Evolutionary conservation across 75 land plant species (phyloP).

Genomic region (Cupressus sempervirens): DNA sequence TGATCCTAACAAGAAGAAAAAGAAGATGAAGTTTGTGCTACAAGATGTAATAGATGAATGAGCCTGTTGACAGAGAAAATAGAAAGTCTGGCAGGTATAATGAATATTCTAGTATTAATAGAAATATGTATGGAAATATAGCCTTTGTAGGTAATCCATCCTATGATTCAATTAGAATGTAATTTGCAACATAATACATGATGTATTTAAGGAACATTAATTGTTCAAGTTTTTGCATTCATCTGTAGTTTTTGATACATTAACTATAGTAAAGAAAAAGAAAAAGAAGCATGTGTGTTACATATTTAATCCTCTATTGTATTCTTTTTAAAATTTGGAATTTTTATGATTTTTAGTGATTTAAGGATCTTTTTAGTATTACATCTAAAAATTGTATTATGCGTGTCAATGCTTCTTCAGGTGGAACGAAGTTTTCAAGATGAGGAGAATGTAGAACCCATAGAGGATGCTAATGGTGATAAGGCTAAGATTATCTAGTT

Average conservation of each 20-base stretch:
- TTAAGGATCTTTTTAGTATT: neutral
- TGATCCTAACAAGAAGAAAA: conserved; percentile 91
- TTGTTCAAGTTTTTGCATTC: neutral
- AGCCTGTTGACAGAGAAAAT: conserved; percentile 58
- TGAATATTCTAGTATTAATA: neutral
- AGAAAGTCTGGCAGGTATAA: conserved; percentile 47
- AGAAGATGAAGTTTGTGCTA: conserved; percentile 80
- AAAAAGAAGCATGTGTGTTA: conserved; percentile 83
- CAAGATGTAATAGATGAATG: conserved; percentile 63
- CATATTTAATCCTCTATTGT: neutral
- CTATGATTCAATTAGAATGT: neutral
- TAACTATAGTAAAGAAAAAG: conserved; percentile 75
- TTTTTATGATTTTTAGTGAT: conserved; percentile 4
- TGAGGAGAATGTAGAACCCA: conserved; percentile 54
- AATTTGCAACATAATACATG: neutral
- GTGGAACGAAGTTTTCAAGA: conserved; percentile 45
- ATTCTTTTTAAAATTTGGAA: no score
- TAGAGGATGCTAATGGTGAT: conserved; percentile 42
- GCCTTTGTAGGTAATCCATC: neutral
- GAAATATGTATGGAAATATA: neutral
- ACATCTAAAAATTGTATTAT: conserved; percentile 5
- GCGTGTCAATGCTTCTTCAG: conserved; percentile 22
- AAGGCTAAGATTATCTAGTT: neutral
- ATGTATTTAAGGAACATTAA: neutral
- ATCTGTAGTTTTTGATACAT: conserved; percentile 51